Conservation (phyloP, 768 basidiomycete species). For the Guyanaporus albipodus region DNA sequence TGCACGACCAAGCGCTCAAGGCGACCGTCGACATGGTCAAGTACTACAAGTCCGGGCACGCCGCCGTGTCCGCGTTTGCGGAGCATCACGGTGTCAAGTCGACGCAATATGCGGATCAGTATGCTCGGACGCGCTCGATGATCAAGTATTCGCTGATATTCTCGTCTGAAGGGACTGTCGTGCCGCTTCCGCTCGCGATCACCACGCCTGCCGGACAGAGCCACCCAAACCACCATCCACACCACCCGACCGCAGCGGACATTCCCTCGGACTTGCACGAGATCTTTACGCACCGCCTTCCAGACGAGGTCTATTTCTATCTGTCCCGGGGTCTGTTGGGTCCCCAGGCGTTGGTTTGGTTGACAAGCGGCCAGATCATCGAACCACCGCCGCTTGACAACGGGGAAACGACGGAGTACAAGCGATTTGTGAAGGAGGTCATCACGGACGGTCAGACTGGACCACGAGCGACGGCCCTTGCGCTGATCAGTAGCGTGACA, state of each 20-base stretch:
- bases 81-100: slow-evolving; percentile 83
- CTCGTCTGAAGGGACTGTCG: slow-evolving; percentile 77
- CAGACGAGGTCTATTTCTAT: slow-evolving; percentile 96
- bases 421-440: slow-evolving; percentile 91
- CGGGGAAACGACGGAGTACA: slow-evolving; percentile 93
- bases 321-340: slow-evolving; percentile 87
- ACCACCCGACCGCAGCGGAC: slow-evolving; percentile 78
- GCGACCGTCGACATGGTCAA: slow-evolving; percentile 90
- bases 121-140: slow-evolving; percentile 85
- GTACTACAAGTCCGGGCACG: slow-evolving; percentile 86
- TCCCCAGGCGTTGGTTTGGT: slow-evolving; percentile 91
- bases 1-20: slow-evolving; percentile 78
- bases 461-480: slow-evolving; percentile 87
- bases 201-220: slow-evolving; percentile 46
- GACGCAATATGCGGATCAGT: slow-evolving; percentile 78
- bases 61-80: slow-evolving; percentile 68
- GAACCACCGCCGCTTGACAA: slow-evolving; percentile 90
- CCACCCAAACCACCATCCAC: slow-evolving; percentile 52
- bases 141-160: slow-evolving; percentile 90
- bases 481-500: slow-evolving; percentile 76
- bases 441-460: slow-evolving; percentile 94
- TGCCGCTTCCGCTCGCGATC: slow-evolving; percentile 75
- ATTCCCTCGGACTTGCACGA: slow-evolving; percentile 90
- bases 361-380: slow-evolving; percentile 80
- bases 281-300: slow-evolving; percentile 90